Evolutionary conservation across 2,329 filamentous ascomycete genomes (phyloP).

Genomic region (Alternaria brassicicola): DNA sequence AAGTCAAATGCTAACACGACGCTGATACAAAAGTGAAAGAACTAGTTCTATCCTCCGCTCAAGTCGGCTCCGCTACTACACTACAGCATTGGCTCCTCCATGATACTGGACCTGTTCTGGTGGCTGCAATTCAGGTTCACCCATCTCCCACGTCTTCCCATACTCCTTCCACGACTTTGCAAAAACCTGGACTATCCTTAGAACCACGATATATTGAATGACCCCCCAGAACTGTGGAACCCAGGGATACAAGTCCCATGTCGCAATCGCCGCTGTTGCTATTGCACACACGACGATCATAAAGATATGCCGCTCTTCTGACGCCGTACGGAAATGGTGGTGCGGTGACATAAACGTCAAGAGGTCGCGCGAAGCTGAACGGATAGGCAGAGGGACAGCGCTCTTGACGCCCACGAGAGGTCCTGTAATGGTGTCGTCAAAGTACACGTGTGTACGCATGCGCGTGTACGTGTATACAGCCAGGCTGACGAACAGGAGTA

Average conservation of each 20-base stretch:
- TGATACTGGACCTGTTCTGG: neutral
- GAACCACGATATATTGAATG: neutral
- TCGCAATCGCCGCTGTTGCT: neutral
- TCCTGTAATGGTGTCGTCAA: neutral
- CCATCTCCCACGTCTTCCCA: neutral
- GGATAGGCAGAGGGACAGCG: neutral
- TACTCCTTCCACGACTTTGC: neutral
- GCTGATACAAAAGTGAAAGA: neutral
- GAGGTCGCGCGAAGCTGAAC: neutral
- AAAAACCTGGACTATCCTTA: neutral
- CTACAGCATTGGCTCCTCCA: neutral
- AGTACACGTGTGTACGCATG: slow-evolving; percentile 1
- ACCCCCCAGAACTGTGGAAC: neutral
- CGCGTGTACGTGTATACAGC: neutral
- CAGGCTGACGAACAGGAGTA: neutral
- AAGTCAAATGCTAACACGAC: neutral
- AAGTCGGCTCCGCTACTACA: neutral
- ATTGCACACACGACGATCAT: neutral
- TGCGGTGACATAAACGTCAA: neutral
- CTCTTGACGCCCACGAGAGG: neutral
- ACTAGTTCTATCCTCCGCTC: neutral
- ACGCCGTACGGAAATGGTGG: neutral
- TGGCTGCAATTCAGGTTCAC: neutral
- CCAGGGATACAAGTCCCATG: neutral
- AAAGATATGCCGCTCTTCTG: neutral